Conservation (phyloP, 2,329 filamentous ascomycete genomes). For the Verticillium nubilum region DNA sequence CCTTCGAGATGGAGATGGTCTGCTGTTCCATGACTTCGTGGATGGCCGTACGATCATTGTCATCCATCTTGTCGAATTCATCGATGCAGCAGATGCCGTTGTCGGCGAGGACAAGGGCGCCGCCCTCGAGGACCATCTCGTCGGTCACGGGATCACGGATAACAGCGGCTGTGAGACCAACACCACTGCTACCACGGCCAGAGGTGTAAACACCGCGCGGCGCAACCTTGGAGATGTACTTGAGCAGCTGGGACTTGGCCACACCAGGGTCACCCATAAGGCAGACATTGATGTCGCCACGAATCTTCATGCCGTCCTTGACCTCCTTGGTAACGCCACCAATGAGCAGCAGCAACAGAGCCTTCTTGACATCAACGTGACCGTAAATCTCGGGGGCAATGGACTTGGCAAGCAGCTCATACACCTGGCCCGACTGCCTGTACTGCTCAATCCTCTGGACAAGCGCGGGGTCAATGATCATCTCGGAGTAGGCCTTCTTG, state of each 20-base stretch:
- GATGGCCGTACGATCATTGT: slow-evolving; percentile 74
- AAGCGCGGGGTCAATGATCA: slow-evolving; percentile 74
- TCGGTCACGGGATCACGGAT: slow-evolving; percentile 81
- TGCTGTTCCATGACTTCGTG: slow-evolving; percentile 89
- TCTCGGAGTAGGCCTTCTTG: slow-evolving; percentile 96
- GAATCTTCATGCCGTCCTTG: slow-evolving; percentile 97
- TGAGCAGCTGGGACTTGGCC: slow-evolving; percentile 95
- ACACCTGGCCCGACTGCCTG: slow-evolving; percentile 81
- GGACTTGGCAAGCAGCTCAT: slow-evolving; percentile 90
- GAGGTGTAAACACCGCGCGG: slow-evolving; percentile 86
- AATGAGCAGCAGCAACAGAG: slow-evolving; percentile 88
- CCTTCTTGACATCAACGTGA: slow-evolving; percentile 96
- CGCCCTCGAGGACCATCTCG: slow-evolving; percentile 79
- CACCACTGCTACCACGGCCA: slow-evolving; percentile 73
- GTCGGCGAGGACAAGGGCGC: slow-evolving; percentile 73
- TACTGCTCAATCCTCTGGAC: slow-evolving; percentile 82
- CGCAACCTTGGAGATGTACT: slow-evolving; percentile 97
- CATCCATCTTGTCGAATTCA: slow-evolving; percentile 88
- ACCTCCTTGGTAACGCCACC: slow-evolving; percentile 95
- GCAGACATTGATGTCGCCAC: slow-evolving; percentile 97
- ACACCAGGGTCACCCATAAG: slow-evolving; percentile 99
- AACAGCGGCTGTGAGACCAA: slow-evolving; percentile 76
- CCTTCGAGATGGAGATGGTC: slow-evolving; percentile 79
- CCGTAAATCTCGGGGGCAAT: slow-evolving; percentile 98
- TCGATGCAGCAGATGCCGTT: slow-evolving; percentile 85